Percentiles rank a stretch among this genome's conserved stretches.
These are phyloP conservation scores for Geosiphon pyriformis DNA, from an alignment of 192 early-diverging fungal species.

Conservation along the genomic window DNA sequence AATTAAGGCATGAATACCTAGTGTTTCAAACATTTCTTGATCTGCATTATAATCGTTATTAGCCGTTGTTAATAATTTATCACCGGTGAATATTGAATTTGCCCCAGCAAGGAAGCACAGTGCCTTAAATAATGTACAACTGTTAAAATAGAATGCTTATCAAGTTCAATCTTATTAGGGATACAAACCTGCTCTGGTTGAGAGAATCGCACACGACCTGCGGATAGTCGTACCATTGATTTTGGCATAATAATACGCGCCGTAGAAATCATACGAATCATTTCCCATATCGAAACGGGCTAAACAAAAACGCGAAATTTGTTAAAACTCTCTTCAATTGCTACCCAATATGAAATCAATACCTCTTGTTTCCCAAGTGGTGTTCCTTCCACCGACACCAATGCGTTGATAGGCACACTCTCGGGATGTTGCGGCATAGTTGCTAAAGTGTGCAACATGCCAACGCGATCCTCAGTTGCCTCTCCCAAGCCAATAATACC, in stretches of 20 bases:
- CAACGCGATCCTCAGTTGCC: constrained; percentile 61
- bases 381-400: constrained; percentile 77
- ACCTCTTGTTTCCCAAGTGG: constrained; percentile 69
- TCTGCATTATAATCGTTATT: constrained; percentile 71
- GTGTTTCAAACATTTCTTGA: constrained; percentile 65
- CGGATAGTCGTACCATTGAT: constrained; percentile 72
- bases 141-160: neutral
- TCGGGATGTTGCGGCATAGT: constrained; percentile 70
- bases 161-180: neutral
- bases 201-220: constrained; percentile 68
- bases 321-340: neutral
- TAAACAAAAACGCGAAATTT: constrained; percentile 18
- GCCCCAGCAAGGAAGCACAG: constrained; percentile 80
- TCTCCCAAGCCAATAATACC: constrained; percentile 85
- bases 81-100: constrained; percentile 82
- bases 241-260: constrained; percentile 77
- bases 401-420: constrained; percentile 74
- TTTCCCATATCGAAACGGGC: constrained; percentile 77
- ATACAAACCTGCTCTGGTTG: constrained; percentile 49
- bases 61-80: constrained; percentile 73
- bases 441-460: constrained; percentile 68
- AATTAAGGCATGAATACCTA: constrained; percentile 29
- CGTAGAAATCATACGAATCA: constrained; percentile 81
- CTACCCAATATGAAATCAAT: neutral
- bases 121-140: constrained; percentile 27